Percentiles rank a stretch among this genome's conserved stretches.
phyloP scores from a whole-genome alignment of 139 green algal species.

The Micractinium sp. region DNA sequence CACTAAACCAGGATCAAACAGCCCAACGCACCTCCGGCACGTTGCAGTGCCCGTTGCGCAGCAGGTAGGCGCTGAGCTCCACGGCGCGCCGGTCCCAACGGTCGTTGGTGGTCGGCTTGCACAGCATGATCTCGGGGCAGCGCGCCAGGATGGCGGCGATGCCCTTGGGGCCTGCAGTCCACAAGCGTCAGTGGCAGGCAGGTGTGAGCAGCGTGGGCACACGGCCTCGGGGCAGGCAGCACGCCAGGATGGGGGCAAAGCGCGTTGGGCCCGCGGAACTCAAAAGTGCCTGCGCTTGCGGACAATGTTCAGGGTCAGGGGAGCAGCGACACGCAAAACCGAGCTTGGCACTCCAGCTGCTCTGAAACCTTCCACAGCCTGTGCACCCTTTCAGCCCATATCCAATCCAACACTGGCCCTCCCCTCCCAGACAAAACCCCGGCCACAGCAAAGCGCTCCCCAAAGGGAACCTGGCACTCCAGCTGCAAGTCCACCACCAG shows the following conservation, averaged over 20 bases:
- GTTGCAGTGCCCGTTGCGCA: conserved; percentile 62
- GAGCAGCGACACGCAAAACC: too few relatives aligned
- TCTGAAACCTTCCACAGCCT: too few relatives aligned
- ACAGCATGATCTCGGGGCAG: conserved; percentile 66
- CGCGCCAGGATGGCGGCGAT: conserved; percentile 53
- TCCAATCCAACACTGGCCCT: too few relatives aligned
- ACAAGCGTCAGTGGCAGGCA: neutral
- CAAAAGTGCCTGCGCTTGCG: too few relatives aligned
- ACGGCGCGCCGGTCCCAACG: conserved; percentile 66
- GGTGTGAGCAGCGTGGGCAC: too few relatives aligned
- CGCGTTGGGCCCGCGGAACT: too few relatives aligned
- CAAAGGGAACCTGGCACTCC: conserved; percentile 49
- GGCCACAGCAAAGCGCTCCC: neutral
- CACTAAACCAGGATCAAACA: neutral
- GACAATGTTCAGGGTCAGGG: too few relatives aligned
- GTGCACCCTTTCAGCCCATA: too few relatives aligned
- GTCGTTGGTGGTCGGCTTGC: conserved; percentile 67
- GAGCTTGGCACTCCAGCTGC: too few relatives aligned
- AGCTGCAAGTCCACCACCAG: conserved; percentile 57
- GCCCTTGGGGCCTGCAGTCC: conserved; percentile 46
- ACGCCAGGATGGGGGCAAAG: too few relatives aligned
- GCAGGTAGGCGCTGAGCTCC: conserved; percentile 57
- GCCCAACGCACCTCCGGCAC: conserved; percentile 51
- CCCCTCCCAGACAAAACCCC: too few relatives aligned
- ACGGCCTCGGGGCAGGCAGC: too few relatives aligned